Percentiles rank a stretch among this genome's conserved stretches.
These are phyloP conservation scores for Fennellomyces sp. DNA, from an alignment of 371 early-diverging fungal species.

Conservation along the genomic window DNA sequence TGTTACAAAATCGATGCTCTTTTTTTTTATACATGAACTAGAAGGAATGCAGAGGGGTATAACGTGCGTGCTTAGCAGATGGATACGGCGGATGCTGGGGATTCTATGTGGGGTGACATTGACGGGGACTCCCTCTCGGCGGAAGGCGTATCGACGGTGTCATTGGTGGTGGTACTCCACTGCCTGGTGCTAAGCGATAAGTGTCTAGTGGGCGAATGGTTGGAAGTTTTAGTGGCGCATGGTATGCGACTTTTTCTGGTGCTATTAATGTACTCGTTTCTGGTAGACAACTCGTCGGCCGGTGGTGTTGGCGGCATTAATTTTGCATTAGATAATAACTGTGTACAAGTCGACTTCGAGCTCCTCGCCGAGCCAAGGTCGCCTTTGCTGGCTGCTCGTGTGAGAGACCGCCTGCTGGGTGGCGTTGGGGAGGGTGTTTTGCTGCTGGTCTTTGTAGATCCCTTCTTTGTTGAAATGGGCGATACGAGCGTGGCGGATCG, in stretches of 20 bases:
- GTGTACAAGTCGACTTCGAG: background rate
- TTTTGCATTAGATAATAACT: background rate
- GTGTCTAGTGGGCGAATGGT: background rate
- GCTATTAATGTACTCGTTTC: background rate
- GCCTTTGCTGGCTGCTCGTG: background rate
- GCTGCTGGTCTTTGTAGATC: background rate
- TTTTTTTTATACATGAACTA: background rate
- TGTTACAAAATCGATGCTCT: too few relatives aligned
- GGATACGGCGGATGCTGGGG: background rate
- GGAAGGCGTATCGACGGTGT: background rate
- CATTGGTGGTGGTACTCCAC: background rate
- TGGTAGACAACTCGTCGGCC: conserved; percentile 3
- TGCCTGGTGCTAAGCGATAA: background rate
- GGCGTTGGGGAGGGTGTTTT: conserved; percentile 2
- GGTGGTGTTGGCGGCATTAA: conserved; percentile 26
- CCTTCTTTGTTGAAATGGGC: background rate
- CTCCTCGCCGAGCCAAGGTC: background rate
- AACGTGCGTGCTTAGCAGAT: background rate
- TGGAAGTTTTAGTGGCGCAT: background rate
- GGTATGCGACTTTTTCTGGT: conserved; percentile 14
- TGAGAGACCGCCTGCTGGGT: background rate
- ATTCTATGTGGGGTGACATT: background rate
- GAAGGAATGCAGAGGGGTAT: background rate
- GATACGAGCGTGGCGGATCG: background rate
- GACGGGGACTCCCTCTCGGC: too few relatives aligned